Base-by-base conservation (phyloP, 75 land plant species). In the Adiantum capillusveneris region DNA sequence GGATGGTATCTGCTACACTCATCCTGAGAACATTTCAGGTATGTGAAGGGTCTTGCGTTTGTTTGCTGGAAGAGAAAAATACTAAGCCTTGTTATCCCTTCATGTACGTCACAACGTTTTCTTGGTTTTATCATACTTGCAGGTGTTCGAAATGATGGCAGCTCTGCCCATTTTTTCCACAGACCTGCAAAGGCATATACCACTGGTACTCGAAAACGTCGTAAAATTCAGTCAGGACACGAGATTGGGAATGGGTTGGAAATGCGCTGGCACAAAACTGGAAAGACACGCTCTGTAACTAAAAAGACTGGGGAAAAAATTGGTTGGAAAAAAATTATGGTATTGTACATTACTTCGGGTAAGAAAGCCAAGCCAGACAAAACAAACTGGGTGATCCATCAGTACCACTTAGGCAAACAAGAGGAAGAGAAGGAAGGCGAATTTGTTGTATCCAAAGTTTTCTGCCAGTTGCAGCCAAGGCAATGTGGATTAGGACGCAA, bases 221-320 rank as follows among this genome's bases (percentile, higher is more conserved):
- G 96, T 5, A 95, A 78, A 76, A 76, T 94, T 24, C 54, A 76
- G 0, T 29, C 11, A 19, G 45, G 49, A 13, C 63, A 59, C 14
- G 30, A 42, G 31, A 9, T 14, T 5, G 14, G 42, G 6, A 68
- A 48, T 22, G 70, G 63, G 25, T 44, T 21, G 20, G 73, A 75
- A 42, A 78, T 78, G 0, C 80, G 99, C 54, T 95, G 99, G 99
- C 99, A 95, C 78, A 90, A 90, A 63, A 95, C 99, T 21, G 99
- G 99, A 45, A 84, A 76, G 59, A 90, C 88, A 45, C 81, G 74
- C 44, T 68, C 81, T 42, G 71, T 95, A 29, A 51, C 72, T 17
- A 73, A 79, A 36, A 9, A 34, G 9, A 80, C 77, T 78, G 98
- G 98, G 0, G 56, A 65, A 44, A 79, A 75, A 22, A 64, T 70